Conservation (phyloP, 2,329 filamentous ascomycete genomes). For the Aureobasidium sp. region DNA sequence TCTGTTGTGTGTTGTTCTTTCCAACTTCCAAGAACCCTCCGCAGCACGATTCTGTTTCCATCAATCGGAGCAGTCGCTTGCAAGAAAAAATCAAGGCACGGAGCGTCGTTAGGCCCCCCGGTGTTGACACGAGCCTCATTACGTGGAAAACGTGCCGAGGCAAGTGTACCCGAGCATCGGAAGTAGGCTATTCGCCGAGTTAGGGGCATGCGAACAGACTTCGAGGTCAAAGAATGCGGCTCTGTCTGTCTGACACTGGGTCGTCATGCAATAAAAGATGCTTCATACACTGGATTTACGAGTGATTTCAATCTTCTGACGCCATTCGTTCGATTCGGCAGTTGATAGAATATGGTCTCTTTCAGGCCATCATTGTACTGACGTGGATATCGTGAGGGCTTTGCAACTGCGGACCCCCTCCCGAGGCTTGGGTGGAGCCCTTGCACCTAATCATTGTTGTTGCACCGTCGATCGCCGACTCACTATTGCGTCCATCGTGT, state of each 20-base stretch:
- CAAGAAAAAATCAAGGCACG: neutral
- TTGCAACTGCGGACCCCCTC: neutral
- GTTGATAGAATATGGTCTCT: too few relatives aligned
- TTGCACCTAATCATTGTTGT: neutral
- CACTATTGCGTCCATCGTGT: neutral
- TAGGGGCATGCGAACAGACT: neutral
- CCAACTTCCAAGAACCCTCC: neutral
- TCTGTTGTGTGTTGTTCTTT: neutral
- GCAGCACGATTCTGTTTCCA: neutral
- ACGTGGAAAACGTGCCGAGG: neutral
- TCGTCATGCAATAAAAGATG: neutral
- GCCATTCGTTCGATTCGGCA: neutral
- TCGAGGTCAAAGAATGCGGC: neutral
- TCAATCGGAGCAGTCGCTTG: neutral
- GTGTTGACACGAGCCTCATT: constrained; percentile 3
- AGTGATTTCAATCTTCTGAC: too few relatives aligned
- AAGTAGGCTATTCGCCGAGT: neutral
- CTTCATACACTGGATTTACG: too few relatives aligned
- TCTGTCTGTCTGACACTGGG: neutral
- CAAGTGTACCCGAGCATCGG: neutral
- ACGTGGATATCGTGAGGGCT: neutral
- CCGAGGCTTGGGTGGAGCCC: neutral
- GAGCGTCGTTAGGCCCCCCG: neutral
- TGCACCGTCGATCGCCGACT: neutral
- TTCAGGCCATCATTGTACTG: neutral